Base-by-base conservation (phyloP, 2,329 filamentous ascomycete species). In the Paraphaeosphaeria sporulosa region DNA sequence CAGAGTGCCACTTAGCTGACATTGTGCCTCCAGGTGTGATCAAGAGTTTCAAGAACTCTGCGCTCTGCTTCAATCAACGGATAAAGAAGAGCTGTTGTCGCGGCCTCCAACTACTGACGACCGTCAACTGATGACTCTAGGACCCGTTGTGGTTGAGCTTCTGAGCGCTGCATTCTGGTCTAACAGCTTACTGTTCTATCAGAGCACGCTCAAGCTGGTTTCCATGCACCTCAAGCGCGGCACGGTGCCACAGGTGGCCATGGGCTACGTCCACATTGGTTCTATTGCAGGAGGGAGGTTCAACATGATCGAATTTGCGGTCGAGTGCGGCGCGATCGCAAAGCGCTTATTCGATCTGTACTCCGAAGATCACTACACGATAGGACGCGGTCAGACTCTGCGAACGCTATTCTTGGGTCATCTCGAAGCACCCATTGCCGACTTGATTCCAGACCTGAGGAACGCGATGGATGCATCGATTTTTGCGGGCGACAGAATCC, bases 141-240 rank as follows among this genome's bases (percentile, higher is more conserved):
- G 89, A 3, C 88, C 90, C 7, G 87, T 94, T 3, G 80, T 93
- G 17, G 84, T 88, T 0, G 90, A 94, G 76, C 85, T 91, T 13
- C 82, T 89, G 9, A 87, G 86, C 64, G 87, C 89, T 15, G 89
- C 89, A 3, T 92, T 89, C 82, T 93, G 91, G 91, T 88, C 85
- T 43, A 87, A 93, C 67, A 82, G 82, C 21, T 76, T 93, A 10
- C 83, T 88, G n/a, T 93, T 91, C 71, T 94, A 92, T 72, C 87
- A 91, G 65, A 83, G 90, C 27, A 83, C 87, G 0, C 79, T 94
- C 15, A 83, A 88, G 61, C 87, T 93, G 80, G 79, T 93, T 57
- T 82, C 88, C 55, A 81, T 89, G 56, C 89, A 91, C 71, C 79
- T 94, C 7, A 81, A 83, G 2, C 80, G 81, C 12, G 91, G 90